Evolutionary conservation across 768 basidiomycete species (phyloP), one percentile per base, ranked within the genome.

Genomic region (Phylloporus sp.): DNA sequence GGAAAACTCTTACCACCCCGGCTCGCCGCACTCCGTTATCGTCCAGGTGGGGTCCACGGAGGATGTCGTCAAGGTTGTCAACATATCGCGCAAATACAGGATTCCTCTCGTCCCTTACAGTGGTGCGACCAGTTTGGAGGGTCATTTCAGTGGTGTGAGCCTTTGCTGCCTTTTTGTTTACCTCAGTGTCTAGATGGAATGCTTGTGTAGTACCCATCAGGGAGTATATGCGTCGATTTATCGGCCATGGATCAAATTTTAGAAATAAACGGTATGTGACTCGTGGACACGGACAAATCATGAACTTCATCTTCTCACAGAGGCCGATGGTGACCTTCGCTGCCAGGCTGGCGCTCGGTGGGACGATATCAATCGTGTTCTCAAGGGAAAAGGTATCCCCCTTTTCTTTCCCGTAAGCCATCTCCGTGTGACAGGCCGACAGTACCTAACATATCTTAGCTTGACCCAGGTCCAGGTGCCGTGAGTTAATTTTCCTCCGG

Each of bases 51-150:
- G 67, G 29, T 80, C 73, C 49, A 95, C 93, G 0, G 82, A 85
- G 48, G 93, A 97, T 62, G 91, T 97, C 2, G 84, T 91, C 49
- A 78, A 80, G 52, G 74, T 91, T 45, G 85, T 97, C 52, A 80
- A 87, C 52, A 80, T 92, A 36, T 84, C 94, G 1, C 74, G 79
- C 40, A 83, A 84, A 64, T 86, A 83, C 65, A 74, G 74, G 42
- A 74, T 95, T 29, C 93, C 94, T 3, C 76, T 95, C 24, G 82
- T 82, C 15, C 82, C 91, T 3, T 94, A 86, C 61, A 84, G 86
- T 43, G 93, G 91, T 2, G 92, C 88, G 11, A 95, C 91, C 0
- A 86, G 85, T 61, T 75, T 95, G 12, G 93, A 95, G 65, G 91
- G 91, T 0, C 91, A 95, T 70, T 90, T 86, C 55, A 80, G 81